Conservation (phyloP, 257 asterid genomes). For the Petunia axillaris region DNA sequence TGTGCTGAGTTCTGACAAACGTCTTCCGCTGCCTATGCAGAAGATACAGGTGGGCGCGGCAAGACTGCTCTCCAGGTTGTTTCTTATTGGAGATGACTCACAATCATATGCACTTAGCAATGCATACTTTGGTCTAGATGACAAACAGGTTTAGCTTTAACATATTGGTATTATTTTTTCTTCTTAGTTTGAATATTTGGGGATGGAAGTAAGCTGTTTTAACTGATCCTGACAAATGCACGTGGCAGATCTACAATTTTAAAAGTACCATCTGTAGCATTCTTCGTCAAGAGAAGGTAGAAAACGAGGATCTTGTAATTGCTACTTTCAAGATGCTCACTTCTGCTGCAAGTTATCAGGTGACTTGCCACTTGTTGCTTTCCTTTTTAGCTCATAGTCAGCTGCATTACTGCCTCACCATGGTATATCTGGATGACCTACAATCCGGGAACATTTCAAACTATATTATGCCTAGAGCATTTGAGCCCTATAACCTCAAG, state of each 20-base stretch:
- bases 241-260: constrained; percentile 62
- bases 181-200: constrained; percentile 15
- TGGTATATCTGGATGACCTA: background rate
- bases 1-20: constrained; percentile 1
- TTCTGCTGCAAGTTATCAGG: constrained; percentile 81
- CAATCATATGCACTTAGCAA: constrained; percentile 52
- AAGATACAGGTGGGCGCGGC: constrained; percentile 74
- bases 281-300: constrained; percentile 58
- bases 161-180: constrained; percentile 26
- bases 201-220: constrained; percentile 14
- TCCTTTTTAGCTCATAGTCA: constrained; percentile 6
- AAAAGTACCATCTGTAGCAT: constrained; percentile 59
- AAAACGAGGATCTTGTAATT: constrained; percentile 65
- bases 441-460: background rate
- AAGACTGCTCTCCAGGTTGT: constrained; percentile 71
- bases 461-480: background rate
- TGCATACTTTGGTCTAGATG: constrained; percentile 77
- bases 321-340: constrained; percentile 69
- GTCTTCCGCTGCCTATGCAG: constrained; percentile 47
- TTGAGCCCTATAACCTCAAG: constrained; percentile 17
- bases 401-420: background rate
- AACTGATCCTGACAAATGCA: constrained; percentile 33
- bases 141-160: constrained; percentile 65
- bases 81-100: constrained; percentile 52
- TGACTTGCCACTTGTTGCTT: constrained; percentile 30